A percentile compares a stretch with the other conserved stretches of the same genome.
phyloP scores from a whole-genome alignment of 306 rosid genomes.

The Inga leiocalycina region DNA sequence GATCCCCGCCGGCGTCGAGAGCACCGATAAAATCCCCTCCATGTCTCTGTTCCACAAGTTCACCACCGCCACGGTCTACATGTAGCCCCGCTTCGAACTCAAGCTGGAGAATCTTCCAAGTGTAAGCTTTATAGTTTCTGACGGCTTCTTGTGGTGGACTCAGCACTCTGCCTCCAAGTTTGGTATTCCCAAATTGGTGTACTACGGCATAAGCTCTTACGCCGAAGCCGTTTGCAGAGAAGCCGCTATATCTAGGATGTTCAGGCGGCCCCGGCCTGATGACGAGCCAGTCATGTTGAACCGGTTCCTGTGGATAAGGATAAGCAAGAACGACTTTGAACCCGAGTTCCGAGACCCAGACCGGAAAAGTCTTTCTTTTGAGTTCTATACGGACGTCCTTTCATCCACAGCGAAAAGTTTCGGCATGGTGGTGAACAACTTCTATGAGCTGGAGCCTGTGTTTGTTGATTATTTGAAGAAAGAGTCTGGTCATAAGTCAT shows the following conservation, averaged over 20 bases:
- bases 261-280: background rate
- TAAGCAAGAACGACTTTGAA: conserved; percentile 30
- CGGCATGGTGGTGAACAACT: conserved; percentile 43
- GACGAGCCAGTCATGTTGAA: conserved; percentile 22
- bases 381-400: background rate
- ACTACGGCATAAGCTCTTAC: conserved; percentile 39
- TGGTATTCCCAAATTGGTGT: conserved; percentile 35
- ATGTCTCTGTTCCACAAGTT: conserved; percentile 34
- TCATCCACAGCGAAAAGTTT: conserved; percentile 20
- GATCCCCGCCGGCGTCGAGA: conserved; percentile 49
- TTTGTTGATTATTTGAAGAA: conserved; percentile 35
- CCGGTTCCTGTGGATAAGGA: conserved; percentile 44
- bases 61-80: conserved; percentile 32
- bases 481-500: background rate
- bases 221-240: background rate
- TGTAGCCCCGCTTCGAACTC: conserved; percentile 47
- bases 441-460: conserved; percentile 44
- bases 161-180: conserved; percentile 47
- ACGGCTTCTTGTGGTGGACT: conserved; percentile 63
- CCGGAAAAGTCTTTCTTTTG: background rate
- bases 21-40: conserved; percentile 44
- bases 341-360: background rate
- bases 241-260: background rate
- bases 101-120: conserved; percentile 36
- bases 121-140: conserved; percentile 51